Percentiles rank a stretch among this genome's conserved stretches.
Conservation (phyloP, 495 filamentous ascomycete species). For the Xylaria longipes region DNA sequence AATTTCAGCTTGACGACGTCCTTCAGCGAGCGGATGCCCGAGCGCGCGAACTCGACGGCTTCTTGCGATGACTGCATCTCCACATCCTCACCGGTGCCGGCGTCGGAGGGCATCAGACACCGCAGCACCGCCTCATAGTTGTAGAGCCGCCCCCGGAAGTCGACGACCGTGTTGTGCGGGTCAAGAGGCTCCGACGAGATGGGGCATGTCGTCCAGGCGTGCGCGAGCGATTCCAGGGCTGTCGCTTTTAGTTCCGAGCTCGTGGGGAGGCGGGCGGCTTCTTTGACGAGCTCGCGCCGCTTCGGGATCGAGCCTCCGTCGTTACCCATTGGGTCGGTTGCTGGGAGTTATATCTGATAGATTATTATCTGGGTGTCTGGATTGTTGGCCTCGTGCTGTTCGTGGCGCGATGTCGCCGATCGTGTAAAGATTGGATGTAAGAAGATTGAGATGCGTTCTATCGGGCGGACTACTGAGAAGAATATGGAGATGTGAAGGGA, state of each 20-base stretch:
- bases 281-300: slow-evolving; percentile 92
- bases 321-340: slow-evolving; percentile 77
- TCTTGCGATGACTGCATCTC: slow-evolving; percentile 12
- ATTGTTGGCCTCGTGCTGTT: neutral
- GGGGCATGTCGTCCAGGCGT: slow-evolving; percentile 86
- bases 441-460: neutral
- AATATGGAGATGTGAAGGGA: neutral
- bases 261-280: slow-evolving; percentile 79
- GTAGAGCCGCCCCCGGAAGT: slow-evolving; percentile 84
- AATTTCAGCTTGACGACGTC: slow-evolving; percentile 93
- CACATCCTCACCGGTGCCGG: slow-evolving; percentile 42
- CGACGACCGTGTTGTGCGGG: slow-evolving; percentile 77
- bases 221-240: slow-evolving; percentile 78
- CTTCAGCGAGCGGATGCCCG: slow-evolving; percentile 76
- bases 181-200: slow-evolving; percentile 78
- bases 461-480: neutral
- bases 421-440: neutral
- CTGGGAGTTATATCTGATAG: neutral
- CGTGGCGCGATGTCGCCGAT: neutral
- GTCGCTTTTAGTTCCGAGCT: slow-evolving; percentile 91
- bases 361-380: neutral
- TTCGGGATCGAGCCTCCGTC: slow-evolving; percentile 91
- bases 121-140: slow-evolving; percentile 92
- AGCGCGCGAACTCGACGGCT: slow-evolving; percentile 66
- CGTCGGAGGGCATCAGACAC: slow-evolving; percentile 73